phyloP scores from a whole-genome alignment of 2,329 filamentous ascomycete genomes.

The Verticillium nonalfalfae region DNA sequence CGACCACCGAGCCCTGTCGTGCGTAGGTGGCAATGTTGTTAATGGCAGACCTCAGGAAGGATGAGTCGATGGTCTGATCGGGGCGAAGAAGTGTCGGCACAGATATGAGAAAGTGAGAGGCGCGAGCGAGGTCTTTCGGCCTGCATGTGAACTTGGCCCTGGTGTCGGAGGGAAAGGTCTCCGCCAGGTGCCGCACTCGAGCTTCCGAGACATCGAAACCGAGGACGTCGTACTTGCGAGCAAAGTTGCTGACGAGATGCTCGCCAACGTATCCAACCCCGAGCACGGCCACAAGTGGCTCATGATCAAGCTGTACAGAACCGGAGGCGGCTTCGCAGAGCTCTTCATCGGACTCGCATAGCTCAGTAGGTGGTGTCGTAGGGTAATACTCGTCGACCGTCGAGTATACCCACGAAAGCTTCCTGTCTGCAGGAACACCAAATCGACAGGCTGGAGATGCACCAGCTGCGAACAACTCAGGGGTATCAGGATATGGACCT shows the following conservation, averaged over 20 bases:
- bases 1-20: constrained; percentile 25
- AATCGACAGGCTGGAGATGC: constrained; percentile 5
- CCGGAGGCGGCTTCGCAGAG: constrained; percentile 4
- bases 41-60: constrained; percentile 27
- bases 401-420: constrained; percentile 5
- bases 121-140: constrained; percentile 21
- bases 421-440: constrained; percentile 2
- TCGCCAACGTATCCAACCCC: constrained; percentile 47
- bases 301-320: constrained; percentile 9
- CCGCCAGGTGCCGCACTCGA: constrained; percentile 26
- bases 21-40: constrained; percentile 21
- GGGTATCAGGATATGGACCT: background rate
- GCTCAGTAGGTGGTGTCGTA: constrained; percentile 11
- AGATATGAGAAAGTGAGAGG: constrained; percentile 32
- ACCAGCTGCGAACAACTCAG: background rate
- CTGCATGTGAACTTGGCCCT: constrained; percentile 27
- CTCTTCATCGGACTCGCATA: constrained; percentile 12
- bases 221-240: constrained; percentile 30
- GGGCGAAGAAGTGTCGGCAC: constrained; percentile 31
- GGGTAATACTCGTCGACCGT: constrained; percentile 8
- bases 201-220: constrained; percentile 40
- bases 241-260: constrained; percentile 39
- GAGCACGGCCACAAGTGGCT: constrained; percentile 39
- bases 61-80: constrained; percentile 27
- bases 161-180: constrained; percentile 17